Percentiles rank a stretch among this genome's conserved stretches.
Conservation (phyloP, 129 eudicot genomes). For the Mikania micrantha region DNA sequence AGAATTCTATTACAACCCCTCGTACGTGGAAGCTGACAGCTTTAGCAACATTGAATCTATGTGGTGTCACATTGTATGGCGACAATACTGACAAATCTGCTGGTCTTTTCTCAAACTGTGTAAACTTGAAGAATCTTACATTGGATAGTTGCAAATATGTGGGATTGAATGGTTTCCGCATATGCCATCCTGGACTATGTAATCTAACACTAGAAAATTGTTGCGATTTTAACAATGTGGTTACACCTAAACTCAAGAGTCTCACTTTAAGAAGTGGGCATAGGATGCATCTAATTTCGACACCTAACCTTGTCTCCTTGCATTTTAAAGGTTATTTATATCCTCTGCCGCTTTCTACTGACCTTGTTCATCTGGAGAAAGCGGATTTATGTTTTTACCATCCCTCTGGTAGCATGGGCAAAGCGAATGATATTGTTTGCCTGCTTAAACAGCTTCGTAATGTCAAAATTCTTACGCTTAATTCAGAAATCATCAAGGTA, state of each 20-base stretch:
- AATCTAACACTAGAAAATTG: not conserved
- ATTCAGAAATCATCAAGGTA: slow-evolving; percentile 6
- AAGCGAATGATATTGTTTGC: not conserved
- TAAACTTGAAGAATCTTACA: slow-evolving; percentile 11
- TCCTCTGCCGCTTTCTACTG: not conserved
- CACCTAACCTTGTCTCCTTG: not conserved
- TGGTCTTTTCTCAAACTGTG: slow-evolving; percentile 8
- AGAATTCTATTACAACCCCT: not conserved
- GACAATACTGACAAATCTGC: not conserved
- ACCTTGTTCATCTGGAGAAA: slow-evolving; percentile 12
- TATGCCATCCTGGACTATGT: not conserved
- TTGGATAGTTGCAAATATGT: not conserved
- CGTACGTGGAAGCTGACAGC: not conserved
- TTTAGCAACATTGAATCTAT: slow-evolving; percentile 4
- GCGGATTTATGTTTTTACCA: not conserved
- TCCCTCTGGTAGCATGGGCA: not conserved
- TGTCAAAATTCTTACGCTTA: slow-evolving; percentile 15
- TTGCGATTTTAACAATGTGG: not conserved
- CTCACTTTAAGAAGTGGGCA: not conserved
- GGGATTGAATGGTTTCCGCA: not conserved
- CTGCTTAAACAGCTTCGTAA: not conserved
- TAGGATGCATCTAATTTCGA: not conserved
- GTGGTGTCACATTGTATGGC: not conserved
- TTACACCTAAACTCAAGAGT: not conserved
- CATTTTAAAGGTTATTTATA: not conserved